Conservation (phyloP, 129 eudicot genomes). For the Sambucus nigra region DNA sequence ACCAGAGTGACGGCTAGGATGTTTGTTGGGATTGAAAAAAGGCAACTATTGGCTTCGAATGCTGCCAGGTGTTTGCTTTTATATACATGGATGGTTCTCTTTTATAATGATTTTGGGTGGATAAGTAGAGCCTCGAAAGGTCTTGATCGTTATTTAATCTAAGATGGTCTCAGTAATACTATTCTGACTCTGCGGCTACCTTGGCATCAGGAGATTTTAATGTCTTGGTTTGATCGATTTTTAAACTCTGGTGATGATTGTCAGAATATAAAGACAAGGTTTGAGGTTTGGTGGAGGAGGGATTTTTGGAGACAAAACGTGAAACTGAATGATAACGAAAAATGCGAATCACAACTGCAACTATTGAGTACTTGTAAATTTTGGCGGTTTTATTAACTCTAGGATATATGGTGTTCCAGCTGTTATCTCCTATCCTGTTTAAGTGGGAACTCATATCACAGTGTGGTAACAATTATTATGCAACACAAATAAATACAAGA, state of each 20-base stretch:
- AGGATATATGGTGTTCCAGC: no score
- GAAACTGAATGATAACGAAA: no score
- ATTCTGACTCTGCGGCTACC: conserved; percentile 70
- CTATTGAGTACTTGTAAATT: no score
- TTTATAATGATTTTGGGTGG: conserved; percentile 94
- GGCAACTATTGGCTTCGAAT: conserved; percentile 78
- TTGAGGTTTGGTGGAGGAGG: conserved; percentile 95
- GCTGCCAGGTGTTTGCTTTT: conserved; percentile 75
- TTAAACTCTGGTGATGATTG: conserved; percentile 83
- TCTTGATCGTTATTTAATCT: conserved; percentile 73
- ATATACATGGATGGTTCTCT: conserved; percentile 87
- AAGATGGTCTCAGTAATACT: conserved; percentile 78
- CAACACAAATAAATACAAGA: no score
- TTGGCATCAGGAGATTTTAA: conserved; percentile 76
- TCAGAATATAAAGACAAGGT: conserved; percentile 85
- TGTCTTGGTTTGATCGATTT: conserved; percentile 91
- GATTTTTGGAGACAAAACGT: conserved; percentile 67
- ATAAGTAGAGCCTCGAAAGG: conserved; percentile 86
- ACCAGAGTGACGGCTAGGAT: conserved; percentile 82
- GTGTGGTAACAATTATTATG: no score
- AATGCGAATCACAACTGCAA: no score
- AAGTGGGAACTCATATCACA: no score
- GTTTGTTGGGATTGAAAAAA: conserved; percentile 86
- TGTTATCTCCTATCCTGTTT: no score
- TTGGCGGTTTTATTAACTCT: no score